Base-by-base conservation (phyloP, 495 filamentous ascomycete genomes). In the Cercophora samala region DNA sequence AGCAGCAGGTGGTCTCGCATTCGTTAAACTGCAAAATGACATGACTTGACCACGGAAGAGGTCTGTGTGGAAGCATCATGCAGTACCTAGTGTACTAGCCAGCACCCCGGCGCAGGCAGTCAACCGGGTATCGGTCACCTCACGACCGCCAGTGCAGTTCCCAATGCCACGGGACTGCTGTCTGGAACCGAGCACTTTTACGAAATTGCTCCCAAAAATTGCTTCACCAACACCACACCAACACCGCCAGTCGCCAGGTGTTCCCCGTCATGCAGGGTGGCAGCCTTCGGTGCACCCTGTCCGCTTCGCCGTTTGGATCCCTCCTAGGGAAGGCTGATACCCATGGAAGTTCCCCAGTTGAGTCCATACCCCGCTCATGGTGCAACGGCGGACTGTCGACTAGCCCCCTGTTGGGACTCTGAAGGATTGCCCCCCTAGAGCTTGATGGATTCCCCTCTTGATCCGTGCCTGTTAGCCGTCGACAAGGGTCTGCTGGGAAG, bases 271-370 rank as follows among this genome's bases (percentile, higher is more conserved):
- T 60, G 58, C 58, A 23, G 8, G 11, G 58, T 25, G 51, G 4
- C 15, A 60, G 21, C 58, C 59, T 19, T 63, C 64, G 68, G 68
- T 15, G 21, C 25, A 3, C 23, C 19, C 54, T 52, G 60, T 66
- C 68, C 68, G 68, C 32, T 21, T 66, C 55, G 64, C 68, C 64
- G 61, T 69, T 69, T 56, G 26, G 64, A 42, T 51, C 61, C 18
- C 42, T 5, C 15, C 8, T 58, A 54, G 54, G 60, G 66, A 66
- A 60, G 13, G 25, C 60, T 56, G 25, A 46, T 46, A 46, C 37
- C 37, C 17, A 63, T 58, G 19, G 15, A 61, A 56, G 56, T 54
- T 64, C 55, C 58, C 62, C 68, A 60, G 64, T 63, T 64, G 54
- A 24, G 68, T 42, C 64, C 60, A 55, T 60, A 54, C 13, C 18